Base-by-base conservation (phyloP, 768 basidiomycete genomes). In the Russula virescens region DNA sequence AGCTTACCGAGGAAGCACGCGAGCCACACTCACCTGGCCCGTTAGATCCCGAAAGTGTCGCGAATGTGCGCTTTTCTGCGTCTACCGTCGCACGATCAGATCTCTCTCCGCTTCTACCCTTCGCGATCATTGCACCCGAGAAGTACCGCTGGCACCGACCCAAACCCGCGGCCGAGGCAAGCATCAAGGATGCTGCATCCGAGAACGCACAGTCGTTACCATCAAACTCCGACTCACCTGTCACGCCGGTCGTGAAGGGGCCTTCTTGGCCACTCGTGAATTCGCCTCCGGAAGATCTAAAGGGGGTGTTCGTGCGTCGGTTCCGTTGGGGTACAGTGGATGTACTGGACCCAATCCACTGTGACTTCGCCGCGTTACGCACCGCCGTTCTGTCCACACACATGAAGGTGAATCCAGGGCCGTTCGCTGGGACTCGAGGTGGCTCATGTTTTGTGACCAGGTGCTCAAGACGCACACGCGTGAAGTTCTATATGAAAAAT, bases 401-500 rank as follows among this genome's bases (percentile, higher is more conserved):
- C 75, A 79, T 94, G 73, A 91, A 89, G 79, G 91, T 94, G 66
- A 62, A 5, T 19, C 19, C 40, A 26, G 10, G 51, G 19, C 9
- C 18, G 48, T 18, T 28, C 16, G 13, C 21, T 19, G n/a, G 43
- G 45, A 34, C 3, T 53, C 51, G 48, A 42, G 18, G n/a, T 56
- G 54, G 46, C 38, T 51, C 45, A 54, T 19, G 51, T 61, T 25
- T 18, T 25, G 71, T 43, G 38, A 38, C 8, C 23, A 94, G 91
- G 79, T 88, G 69, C 79, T 96, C 63, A 93, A 91, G 76, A 83
- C 78, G 49, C 85, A 84, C 61, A 95, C 94, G 35, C 87, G 87
- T 68, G 91, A 96, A 72, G 89, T 93, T 60, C 75, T 95, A 74
- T 98, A 98, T 73, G 95, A 98, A 78, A 87, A 87, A 69, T 98